These are phyloP conservation scores for Neonectria coccinea DNA, from an alignment of 2,329 filamentous ascomycete species.

Conservation along the genomic window DNA sequence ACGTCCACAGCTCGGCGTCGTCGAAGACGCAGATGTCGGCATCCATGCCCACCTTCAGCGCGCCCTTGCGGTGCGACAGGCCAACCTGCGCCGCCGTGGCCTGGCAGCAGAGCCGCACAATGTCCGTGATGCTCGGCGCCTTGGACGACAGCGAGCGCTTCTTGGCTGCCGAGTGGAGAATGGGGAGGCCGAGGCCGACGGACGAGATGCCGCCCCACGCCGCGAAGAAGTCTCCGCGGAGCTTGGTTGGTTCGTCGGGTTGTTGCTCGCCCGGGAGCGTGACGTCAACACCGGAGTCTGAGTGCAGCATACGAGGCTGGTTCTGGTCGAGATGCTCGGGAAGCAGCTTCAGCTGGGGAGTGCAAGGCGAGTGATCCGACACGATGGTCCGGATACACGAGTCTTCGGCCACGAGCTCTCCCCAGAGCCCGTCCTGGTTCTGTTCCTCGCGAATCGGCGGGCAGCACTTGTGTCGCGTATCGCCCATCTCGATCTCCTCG, in stretches of 20 bases:
- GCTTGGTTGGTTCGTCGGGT: conserved; percentile 48
- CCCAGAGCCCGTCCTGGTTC: conserved; percentile 90
- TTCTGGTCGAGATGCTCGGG: conserved; percentile 69
- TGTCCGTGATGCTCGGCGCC: conserved; percentile 73
- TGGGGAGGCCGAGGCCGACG: conserved; percentile 91
- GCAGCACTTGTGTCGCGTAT: conserved; percentile 95
- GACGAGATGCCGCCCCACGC: conserved; percentile 97
- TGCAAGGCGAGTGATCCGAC: conserved; percentile 96
- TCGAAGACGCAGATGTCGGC: conserved; percentile 95
- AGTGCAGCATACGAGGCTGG: conserved; percentile 56
- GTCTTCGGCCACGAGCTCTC: conserved; percentile 76
- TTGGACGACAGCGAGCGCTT: conserved; percentile 65
- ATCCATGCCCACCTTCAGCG: conserved; percentile 83
- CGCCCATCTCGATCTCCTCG: conserved; percentile 84
- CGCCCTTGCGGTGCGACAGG: conserved; percentile 80
- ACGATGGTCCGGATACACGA: conserved; percentile 93
- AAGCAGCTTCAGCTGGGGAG: conserved; percentile 90
- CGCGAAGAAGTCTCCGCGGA: conserved; percentile 87
- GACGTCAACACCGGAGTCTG: conserved; percentile 67
- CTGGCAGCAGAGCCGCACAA: conserved; percentile 85
- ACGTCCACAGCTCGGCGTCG: conserved; percentile 80
- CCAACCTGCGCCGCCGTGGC: conserved; percentile 93
- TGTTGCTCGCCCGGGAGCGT: conserved; percentile 47
- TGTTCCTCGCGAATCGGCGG: conserved; percentile 85
- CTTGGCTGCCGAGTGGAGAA: conserved; percentile 83